Evolutionary conservation across 495 filamentous ascomycete genomes (phyloP).

Genomic region (Xylaria castorea): DNA sequence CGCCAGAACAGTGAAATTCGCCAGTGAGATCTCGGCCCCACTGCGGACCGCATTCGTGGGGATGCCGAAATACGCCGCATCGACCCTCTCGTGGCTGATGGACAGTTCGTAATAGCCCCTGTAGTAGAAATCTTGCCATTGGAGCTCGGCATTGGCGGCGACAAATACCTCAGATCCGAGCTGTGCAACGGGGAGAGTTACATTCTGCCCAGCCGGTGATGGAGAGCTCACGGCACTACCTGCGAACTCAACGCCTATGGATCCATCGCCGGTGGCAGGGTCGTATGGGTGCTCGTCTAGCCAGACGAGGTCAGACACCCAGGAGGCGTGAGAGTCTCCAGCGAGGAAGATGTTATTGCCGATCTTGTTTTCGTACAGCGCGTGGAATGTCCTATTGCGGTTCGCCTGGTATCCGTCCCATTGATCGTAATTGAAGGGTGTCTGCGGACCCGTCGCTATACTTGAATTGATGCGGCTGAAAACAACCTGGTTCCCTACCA

Average conservation of each 20-base stretch:
- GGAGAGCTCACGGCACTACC: conserved; percentile 64
- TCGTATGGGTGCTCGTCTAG: conserved; percentile 62
- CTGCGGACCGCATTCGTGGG: conserved; percentile 48
- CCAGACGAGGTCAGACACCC: conserved; percentile 68
- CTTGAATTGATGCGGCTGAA: conserved; percentile 65
- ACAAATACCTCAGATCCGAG: conserved; percentile 50
- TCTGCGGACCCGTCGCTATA: conserved; percentile 49
- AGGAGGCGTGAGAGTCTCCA: conserved; percentile 66
- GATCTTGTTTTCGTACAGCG: conserved; percentile 64
- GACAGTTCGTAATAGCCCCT: conserved; percentile 65
- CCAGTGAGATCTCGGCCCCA: conserved; percentile 62
- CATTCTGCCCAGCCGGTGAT: conserved; percentile 58
- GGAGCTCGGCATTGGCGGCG: conserved; percentile 61
- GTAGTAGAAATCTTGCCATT: conserved; percentile 71
- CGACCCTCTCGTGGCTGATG: conserved; percentile 55
- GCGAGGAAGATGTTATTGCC: conserved; percentile 67
- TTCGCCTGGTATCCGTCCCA: conserved; percentile 70
- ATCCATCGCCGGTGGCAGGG: conserved; percentile 57
- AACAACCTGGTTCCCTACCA: conserved; percentile 69
- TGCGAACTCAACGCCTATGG: conserved; percentile 68
- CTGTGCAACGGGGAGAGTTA: conserved; percentile 52
- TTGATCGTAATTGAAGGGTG: conserved; percentile 64
- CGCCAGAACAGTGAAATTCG: conserved; percentile 64
- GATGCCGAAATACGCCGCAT: conserved; percentile 63
- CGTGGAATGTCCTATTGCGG: conserved; percentile 64